Conservation (phyloP, 139 green algal genomes). For the Tetraselmis striata region DNA sequence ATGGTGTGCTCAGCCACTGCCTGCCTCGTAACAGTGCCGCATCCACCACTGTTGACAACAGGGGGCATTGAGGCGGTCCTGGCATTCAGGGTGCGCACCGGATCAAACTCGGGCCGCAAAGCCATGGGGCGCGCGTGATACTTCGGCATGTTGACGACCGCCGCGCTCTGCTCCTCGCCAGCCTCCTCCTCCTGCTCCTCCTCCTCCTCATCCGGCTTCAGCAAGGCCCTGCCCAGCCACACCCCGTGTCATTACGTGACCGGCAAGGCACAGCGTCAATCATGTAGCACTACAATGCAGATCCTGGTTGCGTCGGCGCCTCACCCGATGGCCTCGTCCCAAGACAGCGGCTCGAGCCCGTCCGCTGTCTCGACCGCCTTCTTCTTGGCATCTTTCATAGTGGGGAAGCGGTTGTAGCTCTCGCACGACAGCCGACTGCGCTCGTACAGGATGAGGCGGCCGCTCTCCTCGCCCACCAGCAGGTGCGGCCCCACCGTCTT, state of each 20-base stretch:
- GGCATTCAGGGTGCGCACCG: too few species aligned
- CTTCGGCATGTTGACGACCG: neutral
- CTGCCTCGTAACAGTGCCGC: too few species aligned
- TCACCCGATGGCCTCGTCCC: neutral
- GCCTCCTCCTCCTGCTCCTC: neutral
- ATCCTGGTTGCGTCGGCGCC: too few species aligned
- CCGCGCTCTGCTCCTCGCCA: neutral
- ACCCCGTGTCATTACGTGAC: too few species aligned
- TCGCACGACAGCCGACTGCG: slow-evolving; percentile 14
- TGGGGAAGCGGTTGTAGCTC: slow-evolving; percentile 19
- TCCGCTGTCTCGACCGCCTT: neutral
- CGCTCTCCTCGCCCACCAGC: slow-evolving; percentile 18
- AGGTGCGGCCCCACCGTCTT: slow-evolving; percentile 11
- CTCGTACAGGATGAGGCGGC: slow-evolving; percentile 18
- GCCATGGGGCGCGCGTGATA: neutral
- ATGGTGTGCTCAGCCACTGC: too few species aligned
- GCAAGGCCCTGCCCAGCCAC: neutral
- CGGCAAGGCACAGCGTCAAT: too few species aligned
- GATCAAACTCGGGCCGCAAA: neutral
- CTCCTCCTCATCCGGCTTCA: neutral
- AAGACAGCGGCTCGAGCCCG: neutral
- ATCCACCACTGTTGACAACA: too few species aligned
- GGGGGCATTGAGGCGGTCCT: too few species aligned
- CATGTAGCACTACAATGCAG: too few species aligned
- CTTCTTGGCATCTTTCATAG: neutral